Base-by-base conservation (phyloP, 2,329 filamentous ascomycete species). In the Pseudocercospora pini-densiflorae region DNA sequence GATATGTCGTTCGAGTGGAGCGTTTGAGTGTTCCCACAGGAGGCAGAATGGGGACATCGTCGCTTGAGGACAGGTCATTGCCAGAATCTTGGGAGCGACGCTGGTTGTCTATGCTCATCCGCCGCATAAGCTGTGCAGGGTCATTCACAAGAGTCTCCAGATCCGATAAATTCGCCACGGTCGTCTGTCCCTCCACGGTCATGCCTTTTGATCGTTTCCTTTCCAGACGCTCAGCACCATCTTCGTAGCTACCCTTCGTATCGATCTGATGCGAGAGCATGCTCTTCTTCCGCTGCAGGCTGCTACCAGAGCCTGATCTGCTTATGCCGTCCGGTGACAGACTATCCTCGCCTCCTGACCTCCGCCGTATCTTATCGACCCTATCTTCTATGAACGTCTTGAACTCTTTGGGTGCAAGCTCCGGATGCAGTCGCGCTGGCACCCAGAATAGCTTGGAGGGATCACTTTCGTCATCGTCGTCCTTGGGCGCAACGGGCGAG, bases 231-330 rank as follows among this genome's bases (percentile, higher is more conserved):
- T 97, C 94, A 16, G 93, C 91, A 21, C 93, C 94, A 81, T 97
- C 93, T 68, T 90, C 85, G 77, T 95, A 96, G 45, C 88, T 89
- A 43, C 88, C 85, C 19, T 89, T 88, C 70, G 88, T 91, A 72
- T 97, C 92, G 66, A 99, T 92, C 77, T 98, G 94, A 65, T 91
- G 88, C 5, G 94, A 98, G 5, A 99, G 84, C 92, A 97, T 97
- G 0, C 94, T 98, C 80, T 95, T 97, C 80, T 97, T 97, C 73
- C 95, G 88, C 72, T 89, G 86, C 69, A 98, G 78, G 45, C 91
- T 86, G 14, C 86, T 86, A 5, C 80, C 75, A 3, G 85, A 88
- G 12, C 81, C 77, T 80, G 87, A 79, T 79, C 85, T 79, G 68
- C 88, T 82, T 75, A 87, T 68, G 72, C 84, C 81, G 69, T 90